A percentile compares a stretch with the other conserved stretches of the same genome.
These are phyloP conservation scores for Kwoniella bestiolae DNA, from an alignment of 768 basidiomycete species.

Conservation along the genomic window DNA sequence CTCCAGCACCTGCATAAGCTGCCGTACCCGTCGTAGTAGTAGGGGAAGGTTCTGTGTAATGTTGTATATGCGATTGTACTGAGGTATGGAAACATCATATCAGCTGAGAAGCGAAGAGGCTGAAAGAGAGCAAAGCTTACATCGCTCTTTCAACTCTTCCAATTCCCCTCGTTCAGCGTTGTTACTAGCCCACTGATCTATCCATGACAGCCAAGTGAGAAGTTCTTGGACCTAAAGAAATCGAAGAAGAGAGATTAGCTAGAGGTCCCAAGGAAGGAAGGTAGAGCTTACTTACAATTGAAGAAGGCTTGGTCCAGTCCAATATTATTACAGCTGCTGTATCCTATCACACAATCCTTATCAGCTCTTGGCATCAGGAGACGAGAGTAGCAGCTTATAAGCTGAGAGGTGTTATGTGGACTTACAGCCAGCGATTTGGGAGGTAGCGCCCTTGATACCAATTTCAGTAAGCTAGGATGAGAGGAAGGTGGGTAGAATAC, in stretches of 20 bases:
- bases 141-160: conserved; percentile 79
- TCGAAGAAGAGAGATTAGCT: too few species aligned
- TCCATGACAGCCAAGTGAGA: conserved; percentile 80
- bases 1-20: conserved; percentile 62
- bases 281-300: conserved; percentile 64
- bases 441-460: conserved; percentile 79
- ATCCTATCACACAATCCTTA: conserved; percentile 31
- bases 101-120: background rate
- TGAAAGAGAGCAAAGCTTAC: conserved; percentile 61
- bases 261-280: background rate
- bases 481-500: conserved; percentile 88
- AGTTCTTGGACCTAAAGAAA: conserved; percentile 66
- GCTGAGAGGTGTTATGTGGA: conserved; percentile 57
- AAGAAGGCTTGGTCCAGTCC: conserved; percentile 95
- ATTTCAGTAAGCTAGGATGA: conserved; percentile 68
- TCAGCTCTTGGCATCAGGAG: conserved; percentile 14
- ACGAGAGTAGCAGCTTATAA: conserved; percentile 46
- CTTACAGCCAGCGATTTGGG: conserved; percentile 58
- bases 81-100: conserved; percentile 16
- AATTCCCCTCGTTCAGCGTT: conserved; percentile 35
- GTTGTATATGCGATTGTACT: conserved; percentile 89
- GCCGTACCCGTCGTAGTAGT: conserved; percentile 60
- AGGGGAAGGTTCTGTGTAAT: conserved; percentile 78
- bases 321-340: conserved; percentile 73
- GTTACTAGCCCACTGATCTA: conserved; percentile 77